Conservation (phyloP, 1,284 basidiomycete species). For the Microbotryum lychnidis-dioicae region DNA sequence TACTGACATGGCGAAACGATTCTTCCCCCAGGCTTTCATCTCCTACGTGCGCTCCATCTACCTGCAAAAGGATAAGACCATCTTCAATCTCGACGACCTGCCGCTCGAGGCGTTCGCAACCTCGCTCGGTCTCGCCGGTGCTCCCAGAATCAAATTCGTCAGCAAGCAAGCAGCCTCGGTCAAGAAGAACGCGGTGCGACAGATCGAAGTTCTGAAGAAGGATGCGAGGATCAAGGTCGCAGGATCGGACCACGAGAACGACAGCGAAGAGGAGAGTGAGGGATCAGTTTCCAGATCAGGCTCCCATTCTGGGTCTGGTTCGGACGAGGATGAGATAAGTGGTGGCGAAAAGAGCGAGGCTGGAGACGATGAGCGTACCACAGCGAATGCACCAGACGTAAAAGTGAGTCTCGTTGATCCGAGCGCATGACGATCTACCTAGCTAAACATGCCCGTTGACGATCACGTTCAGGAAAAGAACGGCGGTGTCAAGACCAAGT, state of each 20-base stretch:
- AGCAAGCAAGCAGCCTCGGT: constrained; percentile 62
- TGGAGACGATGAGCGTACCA: constrained; percentile 35
- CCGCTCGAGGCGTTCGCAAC: constrained; percentile 79
- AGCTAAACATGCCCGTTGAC: not conserved
- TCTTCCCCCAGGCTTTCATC: constrained; percentile 69
- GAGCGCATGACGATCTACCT: not conserved
- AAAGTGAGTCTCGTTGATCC: constrained; percentile 17
- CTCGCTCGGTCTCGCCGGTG: constrained; percentile 84
- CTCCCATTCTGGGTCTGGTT: not conserved
- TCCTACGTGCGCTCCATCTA: constrained; percentile 90
- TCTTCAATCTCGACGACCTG: constrained; percentile 77
- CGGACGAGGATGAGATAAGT: constrained; percentile 23
- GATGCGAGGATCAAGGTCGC: constrained; percentile 29
- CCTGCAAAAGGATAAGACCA: constrained; percentile 85
- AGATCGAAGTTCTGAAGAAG: constrained; percentile 35
- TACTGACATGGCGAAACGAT: not conserved
- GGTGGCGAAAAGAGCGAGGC: constrained; percentile 39
- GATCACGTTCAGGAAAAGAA: constrained; percentile 24
- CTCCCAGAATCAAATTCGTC: constrained; percentile 89
- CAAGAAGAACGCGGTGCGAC: constrained; percentile 55
- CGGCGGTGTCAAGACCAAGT: constrained; percentile 61
- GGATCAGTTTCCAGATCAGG: not conserved
- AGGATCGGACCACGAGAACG: constrained; percentile 21
- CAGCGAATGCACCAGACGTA: constrained; percentile 2
- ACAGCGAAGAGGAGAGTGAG: constrained; percentile 36